Percentiles rank a stretch among this genome's conserved stretches.
These are phyloP conservation scores for Pogostemon cablin DNA, from an alignment of 257 asterid genomes.

Conservation along the genomic window DNA sequence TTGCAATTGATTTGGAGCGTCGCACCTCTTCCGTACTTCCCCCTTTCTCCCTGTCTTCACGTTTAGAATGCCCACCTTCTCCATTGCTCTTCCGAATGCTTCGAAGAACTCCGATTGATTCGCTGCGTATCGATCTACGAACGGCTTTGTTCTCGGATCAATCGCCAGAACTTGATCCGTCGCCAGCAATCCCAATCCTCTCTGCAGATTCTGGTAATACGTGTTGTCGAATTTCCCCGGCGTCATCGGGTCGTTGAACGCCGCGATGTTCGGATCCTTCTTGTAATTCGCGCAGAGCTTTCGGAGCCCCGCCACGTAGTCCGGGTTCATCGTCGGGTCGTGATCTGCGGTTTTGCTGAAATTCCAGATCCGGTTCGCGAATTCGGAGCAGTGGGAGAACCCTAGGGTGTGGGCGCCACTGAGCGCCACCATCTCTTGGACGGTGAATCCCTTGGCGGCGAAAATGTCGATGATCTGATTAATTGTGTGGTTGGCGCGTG, in stretches of 20 bases:
- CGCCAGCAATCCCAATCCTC: constrained; percentile 59
- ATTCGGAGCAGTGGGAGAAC: constrained; percentile 75
- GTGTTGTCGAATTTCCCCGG: constrained; percentile 87
- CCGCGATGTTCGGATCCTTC: constrained; percentile 47
- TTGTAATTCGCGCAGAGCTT: constrained; percentile 55
- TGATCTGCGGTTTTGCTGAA: constrained; percentile 37
- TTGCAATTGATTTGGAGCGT: constrained; percentile 44
- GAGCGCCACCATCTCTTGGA: constrained; percentile 77
- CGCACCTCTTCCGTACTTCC: constrained; percentile 89
- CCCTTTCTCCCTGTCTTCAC: constrained; percentile 66
- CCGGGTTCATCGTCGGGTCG: constrained; percentile 70
- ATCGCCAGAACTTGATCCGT: constrained; percentile 62
- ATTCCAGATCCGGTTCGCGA: constrained; percentile 57
- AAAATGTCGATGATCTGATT: constrained; percentile 53
- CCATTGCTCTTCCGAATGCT: constrained; percentile 63
- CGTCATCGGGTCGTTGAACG: constrained; percentile 77
- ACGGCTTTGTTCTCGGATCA: constrained; percentile 69
- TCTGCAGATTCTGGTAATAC: constrained; percentile 53
- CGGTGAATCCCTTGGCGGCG: constrained; percentile 41
- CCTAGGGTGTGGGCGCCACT: constrained; percentile 88
- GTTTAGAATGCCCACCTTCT: constrained; percentile 50
- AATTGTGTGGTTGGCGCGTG: constrained; percentile 62
- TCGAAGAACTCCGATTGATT: constrained; percentile 60
- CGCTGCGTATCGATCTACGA: constrained; percentile 69
- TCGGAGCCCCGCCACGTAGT: constrained; percentile 47